Percentiles rank a stretch among this genome's conserved stretches.
These are phyloP conservation scores for Fusarium subglutinans DNA, from an alignment of 2,329 filamentous ascomycete genomes.

Conservation along the genomic window DNA sequence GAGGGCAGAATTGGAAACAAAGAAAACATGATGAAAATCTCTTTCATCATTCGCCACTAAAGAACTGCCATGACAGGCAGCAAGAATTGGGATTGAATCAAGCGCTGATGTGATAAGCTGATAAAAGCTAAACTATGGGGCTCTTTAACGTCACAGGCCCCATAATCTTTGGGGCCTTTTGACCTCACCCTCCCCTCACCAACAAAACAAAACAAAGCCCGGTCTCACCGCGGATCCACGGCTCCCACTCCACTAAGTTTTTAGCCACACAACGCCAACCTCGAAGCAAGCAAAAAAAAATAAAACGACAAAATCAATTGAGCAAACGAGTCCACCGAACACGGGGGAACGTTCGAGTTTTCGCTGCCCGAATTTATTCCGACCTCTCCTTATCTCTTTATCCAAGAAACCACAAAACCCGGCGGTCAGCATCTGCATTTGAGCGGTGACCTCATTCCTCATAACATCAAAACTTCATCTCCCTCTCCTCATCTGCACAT, in stretches of 20 bases:
- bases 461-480: constrained; percentile 13
- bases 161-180: constrained; percentile 4
- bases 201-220: neutral
- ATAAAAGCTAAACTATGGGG: constrained; percentile 22
- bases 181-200: constrained; percentile 1
- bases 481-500: neutral
- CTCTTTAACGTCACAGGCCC: constrained; percentile 19
- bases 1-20: neutral
- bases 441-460: constrained; percentile 33
- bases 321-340: constrained; percentile 21
- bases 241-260: constrained; percentile 9
- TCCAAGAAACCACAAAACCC: constrained; percentile 27
- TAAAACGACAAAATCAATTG: neutral
- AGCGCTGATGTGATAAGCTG: constrained; percentile 15
- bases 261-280: constrained; percentile 8
- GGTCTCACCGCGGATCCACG: constrained; percentile 7
- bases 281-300: neutral
- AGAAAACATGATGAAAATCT: constrained; percentile 1
- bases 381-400: constrained; percentile 3
- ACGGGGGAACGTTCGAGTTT: constrained; percentile 26
- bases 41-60: constrained; percentile 24
- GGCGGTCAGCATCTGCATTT: constrained; percentile 22
- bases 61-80: constrained; percentile 9
- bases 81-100: constrained; percentile 24
- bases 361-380: constrained; percentile 31